Evolutionary conservation across 2,329 filamentous ascomycete species (phyloP), one percentile per base, ranked within the genome.

Genomic region (Cercospora canescens): DNA sequence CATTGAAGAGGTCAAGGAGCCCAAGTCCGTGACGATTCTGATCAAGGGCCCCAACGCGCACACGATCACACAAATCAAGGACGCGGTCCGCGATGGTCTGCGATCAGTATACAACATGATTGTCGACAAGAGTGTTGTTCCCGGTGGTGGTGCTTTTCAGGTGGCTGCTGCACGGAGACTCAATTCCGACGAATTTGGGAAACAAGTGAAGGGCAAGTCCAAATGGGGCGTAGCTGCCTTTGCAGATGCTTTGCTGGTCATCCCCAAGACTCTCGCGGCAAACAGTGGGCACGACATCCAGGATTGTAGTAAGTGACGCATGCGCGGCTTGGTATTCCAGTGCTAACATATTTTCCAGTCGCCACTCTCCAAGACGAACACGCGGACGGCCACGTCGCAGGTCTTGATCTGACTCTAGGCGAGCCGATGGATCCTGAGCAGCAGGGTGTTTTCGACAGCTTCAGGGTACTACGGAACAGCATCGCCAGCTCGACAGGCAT

Each of bases 21-120:
- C 95, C 69, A 99, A 99, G 84, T 97, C 94, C 1, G 95, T 99
- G 55, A 99, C 95, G 16, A 85, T 99, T 34, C 86, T 99, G 75
- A 98, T 99, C 85, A 99, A 98, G 85, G 95, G 95, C 26, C 95
- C 95, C 70, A 99, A 99, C 81, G 86, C 89, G 76, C 95, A 99
- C 84, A 98, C 94, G 68, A 99, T 99, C 75, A 89, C 91, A 14
- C 95, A 99, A 81, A 93, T 99, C 76, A 96, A 93, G 71, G 95
- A 99, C 78, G 95, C 95, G 2, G 95, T 98, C 52, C 89, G 95
- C 62, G 95, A 99, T 78, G 95, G 95, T 69, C 86, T 99, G 72
- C 89, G 95, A 76, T 96, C 93, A 78, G 95, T 98, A 58, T 98
- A 97, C 87, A 99, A 99, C 85, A 97, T 96, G 86, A 98, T 99